Evolutionary conservation across 768 basidiomycete genomes (phyloP).

Genomic region (Russula sp.): DNA sequence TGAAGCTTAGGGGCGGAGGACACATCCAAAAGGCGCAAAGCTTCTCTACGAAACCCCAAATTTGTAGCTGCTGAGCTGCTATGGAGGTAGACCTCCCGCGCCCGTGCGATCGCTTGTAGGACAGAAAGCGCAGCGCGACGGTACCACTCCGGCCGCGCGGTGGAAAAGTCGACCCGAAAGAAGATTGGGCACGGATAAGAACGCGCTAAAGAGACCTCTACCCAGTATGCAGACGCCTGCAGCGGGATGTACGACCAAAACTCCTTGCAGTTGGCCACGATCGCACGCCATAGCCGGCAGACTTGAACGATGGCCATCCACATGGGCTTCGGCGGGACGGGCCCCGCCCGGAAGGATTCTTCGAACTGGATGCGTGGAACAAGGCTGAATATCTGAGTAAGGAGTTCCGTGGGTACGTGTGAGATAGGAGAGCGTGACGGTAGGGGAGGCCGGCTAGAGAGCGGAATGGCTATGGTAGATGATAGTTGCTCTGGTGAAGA

Average conservation of each 20-base stretch:
- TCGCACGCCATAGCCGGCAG: slow-evolving; percentile 3
- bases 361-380: slow-evolving; percentile 15
- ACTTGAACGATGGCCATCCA: slow-evolving; percentile 5
- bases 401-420: slow-evolving; percentile 8
- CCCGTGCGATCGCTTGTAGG: slow-evolving; percentile 3
- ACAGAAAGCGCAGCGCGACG: neutral
- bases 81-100: slow-evolving; percentile 4
- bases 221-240: slow-evolving; percentile 6
- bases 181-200: slow-evolving; percentile 7
- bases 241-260: slow-evolving; percentile 14
- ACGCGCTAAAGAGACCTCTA: neutral
- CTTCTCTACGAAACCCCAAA: neutral
- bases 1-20: slow-evolving; percentile 3
- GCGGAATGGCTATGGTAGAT: neutral
- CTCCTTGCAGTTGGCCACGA: neutral
- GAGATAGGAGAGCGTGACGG: neutral
- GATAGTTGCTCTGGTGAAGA: neutral
- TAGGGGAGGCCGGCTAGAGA: neutral
- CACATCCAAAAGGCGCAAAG: neutral
- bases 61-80: neutral
- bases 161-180: slow-evolving; percentile 1
- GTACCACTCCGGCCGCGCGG: neutral
- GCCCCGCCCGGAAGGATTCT: neutral
- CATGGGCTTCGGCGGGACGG: neutral
- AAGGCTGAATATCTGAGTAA: slow-evolving; percentile 7